A percentile compares a stretch with the other conserved stretches of the same genome.
Conservation (phyloP, 177 flowering plant genomes). For the Telopea speciosissima region DNA sequence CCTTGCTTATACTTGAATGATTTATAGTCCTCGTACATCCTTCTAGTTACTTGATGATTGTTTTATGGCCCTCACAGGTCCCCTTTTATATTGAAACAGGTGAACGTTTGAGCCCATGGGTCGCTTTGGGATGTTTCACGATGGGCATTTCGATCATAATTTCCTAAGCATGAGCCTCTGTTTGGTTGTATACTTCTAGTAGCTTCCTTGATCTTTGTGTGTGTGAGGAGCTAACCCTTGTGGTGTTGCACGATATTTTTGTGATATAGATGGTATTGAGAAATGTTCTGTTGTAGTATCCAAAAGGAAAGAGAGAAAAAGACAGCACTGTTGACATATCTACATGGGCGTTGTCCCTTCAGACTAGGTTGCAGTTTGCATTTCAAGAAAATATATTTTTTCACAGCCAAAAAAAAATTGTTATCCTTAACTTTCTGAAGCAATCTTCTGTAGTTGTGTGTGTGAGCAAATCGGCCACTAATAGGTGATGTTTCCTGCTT, state of each 20-base stretch:
- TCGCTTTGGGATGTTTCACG: conserved; percentile 64
- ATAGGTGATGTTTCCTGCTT: too few species aligned
- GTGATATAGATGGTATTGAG: background rate
- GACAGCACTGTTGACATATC: too few species aligned
- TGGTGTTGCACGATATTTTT: background rate
- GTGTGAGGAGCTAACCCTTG: too few species aligned
- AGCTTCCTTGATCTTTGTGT: background rate
- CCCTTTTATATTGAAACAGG: conserved; percentile 26
- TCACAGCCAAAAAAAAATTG: too few species aligned
- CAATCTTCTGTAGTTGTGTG: too few species aligned
- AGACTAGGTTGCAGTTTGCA: too few species aligned
- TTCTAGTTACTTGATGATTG: background rate
- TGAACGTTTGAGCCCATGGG: conserved; percentile 85
- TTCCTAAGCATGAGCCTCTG: conserved; percentile 26
- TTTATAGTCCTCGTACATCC: background rate
- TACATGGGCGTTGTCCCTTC: background rate
- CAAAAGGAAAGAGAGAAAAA: too few species aligned
- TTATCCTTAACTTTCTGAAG: too few species aligned
- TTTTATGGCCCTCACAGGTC: background rate
- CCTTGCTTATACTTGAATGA: background rate
- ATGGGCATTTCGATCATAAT: conserved; percentile 75
- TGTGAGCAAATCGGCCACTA: too few species aligned
- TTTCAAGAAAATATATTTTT: too few species aligned
- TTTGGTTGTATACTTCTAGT: background rate
- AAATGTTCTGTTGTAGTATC: too few species aligned